Percentiles rank a stretch among this genome's conserved stretches.
Conservation (phyloP, 2,329 filamentous ascomycete species). For the Alternaria triticimaculans region DNA sequence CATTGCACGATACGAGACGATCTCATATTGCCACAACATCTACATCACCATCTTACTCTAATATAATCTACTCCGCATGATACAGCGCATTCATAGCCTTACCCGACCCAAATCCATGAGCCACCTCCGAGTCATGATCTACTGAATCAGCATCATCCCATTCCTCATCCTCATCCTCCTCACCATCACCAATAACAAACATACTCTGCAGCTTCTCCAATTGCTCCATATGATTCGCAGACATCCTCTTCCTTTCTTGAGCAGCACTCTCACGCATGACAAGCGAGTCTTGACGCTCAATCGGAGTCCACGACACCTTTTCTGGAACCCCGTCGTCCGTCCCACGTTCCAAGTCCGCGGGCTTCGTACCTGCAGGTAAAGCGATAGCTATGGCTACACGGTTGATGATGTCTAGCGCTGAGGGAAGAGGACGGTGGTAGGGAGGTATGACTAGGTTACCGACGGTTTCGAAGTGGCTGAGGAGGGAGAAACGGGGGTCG, state of each 20-base stretch:
- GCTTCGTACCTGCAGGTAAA: background rate
- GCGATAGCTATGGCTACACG: background rate
- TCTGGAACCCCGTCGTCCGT: fast-evolving
- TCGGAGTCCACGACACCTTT: background rate
- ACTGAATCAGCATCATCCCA: background rate
- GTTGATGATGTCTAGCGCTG: background rate
- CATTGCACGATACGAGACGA: too few relatives aligned
- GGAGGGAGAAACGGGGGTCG: too few relatives aligned
- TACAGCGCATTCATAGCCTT: background rate
- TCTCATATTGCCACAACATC: too few relatives aligned
- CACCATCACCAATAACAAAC: background rate
- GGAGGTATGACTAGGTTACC: background rate
- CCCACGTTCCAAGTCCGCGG: background rate
- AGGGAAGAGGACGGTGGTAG: background rate
- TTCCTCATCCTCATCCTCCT: background rate
- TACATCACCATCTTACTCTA: too few relatives aligned
- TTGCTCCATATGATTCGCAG: background rate
- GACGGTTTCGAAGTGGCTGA: background rate
- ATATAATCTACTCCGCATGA: background rate
- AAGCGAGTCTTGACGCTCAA: background rate
- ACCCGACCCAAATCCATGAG: background rate
- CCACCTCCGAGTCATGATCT: too few relatives aligned
- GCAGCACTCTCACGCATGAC: background rate
- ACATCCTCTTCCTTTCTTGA: background rate
- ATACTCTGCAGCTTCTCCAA: background rate